Base-by-base conservation (phyloP, 306 rosid genomes). In the Vicia villosa region DNA sequence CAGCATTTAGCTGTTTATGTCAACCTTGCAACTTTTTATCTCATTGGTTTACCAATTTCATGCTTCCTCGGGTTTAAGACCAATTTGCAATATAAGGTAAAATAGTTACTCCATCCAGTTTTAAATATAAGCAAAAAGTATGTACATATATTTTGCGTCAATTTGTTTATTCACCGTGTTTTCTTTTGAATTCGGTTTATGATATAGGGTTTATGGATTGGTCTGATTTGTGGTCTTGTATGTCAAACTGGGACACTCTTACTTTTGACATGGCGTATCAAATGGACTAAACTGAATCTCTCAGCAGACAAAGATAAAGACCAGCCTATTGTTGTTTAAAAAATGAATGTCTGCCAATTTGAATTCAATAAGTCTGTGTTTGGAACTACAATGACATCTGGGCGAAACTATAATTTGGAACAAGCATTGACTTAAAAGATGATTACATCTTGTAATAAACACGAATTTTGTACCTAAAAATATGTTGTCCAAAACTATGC, bases 121-220 rank as follows among this genome's bases (percentile, higher is more conserved):
- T 43, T 43, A 43, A 43, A 5, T 43, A 14, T 15, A 7, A 47
- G 10, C 21, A 46, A 15, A 46, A 46, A 0, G 49, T 75, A 43
- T 2, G 0, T 13, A 43, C 15, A 14, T 13, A 13, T 43, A 43
- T n/a, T n/a, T n/a, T n/a, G n/a, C n/a, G n/a, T n/a, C n/a, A n/a
- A n/a, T n/a, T n/a, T n/a, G n/a, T n/a, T n/a, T n/a, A n/a, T 34
- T 42, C 22, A 50, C 19, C 51, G 22, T 57, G 43, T 24, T 61
- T 40, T 66, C 19, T 52, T 9, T 15, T 52, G 51, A 41, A 41
- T 37, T 36, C 67, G 40, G 3, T 55, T 54, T 49, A 59, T 65
- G 34, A 10, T 61, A 16, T 67, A 92, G 96, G 98, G 95, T n/a
- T 82, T 92, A 76, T 92, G 98, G 96, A 85, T 89, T 45, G 95